Evolutionary conservation across 495 filamentous ascomycete species (phyloP), one percentile per base, ranked within the genome.

Genomic region (Neurospora sp.): DNA sequence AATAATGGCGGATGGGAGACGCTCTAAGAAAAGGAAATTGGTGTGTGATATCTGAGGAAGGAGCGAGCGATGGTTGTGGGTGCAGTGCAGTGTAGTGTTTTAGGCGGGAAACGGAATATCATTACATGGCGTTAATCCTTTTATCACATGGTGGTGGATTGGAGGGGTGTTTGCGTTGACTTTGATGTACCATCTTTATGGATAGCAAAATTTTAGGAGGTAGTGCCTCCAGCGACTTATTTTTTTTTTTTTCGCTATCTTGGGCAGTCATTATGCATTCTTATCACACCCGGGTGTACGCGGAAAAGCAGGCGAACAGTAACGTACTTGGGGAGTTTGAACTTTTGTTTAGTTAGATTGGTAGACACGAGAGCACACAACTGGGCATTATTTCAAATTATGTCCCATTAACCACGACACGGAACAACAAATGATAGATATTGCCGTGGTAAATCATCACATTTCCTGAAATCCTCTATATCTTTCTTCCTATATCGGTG

Each of bases 1-100:
- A 98, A 98, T 78, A 97, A 91, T 74, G 96, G 96, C 8, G 96
- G 96, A 3, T 99, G 96, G 96, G 96, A 99, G 83, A 97, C 94
- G 31, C 89, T 94, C 70, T 93, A 71, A 81, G 40, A 10, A 69
- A 17, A 22, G 68, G 35, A 42, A 65, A 8, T 31, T 37, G 53
- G 3, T 37, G 8, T 35, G 6, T 35, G 14, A 9, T 17, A 59
- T 14, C 10, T 16, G 53, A 37, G 17, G 40, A 53, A 72, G n/a
- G 31, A 37, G 71, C 31, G 71, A 72, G 53, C 22, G 22, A 3
- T 31, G 12, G 53, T 3, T 65, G 14, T 37, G 53, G 27, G 53
- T 65, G 14, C 53, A 35, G n/a, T 3, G n/a, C n/a, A 8, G 16
- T 65, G 53, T 20, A 59, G 2, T 59, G 20, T 59, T 59, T 59